Evolutionary conservation across 2,329 filamentous ascomycete species (phyloP).

Genomic region (Lasiodiplodia hormozganensis): DNA sequence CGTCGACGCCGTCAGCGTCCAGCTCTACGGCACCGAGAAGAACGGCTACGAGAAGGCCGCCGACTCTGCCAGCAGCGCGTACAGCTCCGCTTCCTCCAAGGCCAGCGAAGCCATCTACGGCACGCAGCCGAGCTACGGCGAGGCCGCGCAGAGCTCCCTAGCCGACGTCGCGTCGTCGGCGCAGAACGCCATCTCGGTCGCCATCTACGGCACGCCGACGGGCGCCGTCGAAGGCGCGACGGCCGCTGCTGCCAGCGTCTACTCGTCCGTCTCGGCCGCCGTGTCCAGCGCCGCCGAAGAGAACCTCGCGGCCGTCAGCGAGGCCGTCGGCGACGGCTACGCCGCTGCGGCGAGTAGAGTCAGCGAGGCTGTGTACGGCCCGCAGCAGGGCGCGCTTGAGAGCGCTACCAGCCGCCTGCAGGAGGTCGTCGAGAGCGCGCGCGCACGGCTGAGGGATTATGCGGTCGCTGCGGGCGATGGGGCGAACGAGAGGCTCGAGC

Average conservation of each 20-base stretch:
- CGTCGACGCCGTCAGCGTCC: slow-evolving; percentile 64
- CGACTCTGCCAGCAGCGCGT: slow-evolving; percentile 60
- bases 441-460: slow-evolving; percentile 50
- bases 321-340: slow-evolving; percentile 37
- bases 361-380: slow-evolving; percentile 57
- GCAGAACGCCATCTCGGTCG: slow-evolving; percentile 61
- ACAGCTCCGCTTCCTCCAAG: slow-evolving; percentile 57
- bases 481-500: slow-evolving; percentile 39
- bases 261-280: slow-evolving; percentile 50
- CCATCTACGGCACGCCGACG: slow-evolving; percentile 63
- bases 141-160: slow-evolving; percentile 61
- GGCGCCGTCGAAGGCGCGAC: slow-evolving; percentile 52
- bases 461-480: slow-evolving; percentile 43
- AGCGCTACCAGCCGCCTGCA: slow-evolving; percentile 51
- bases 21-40: slow-evolving; percentile 64
- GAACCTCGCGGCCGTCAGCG: slow-evolving; percentile 35
- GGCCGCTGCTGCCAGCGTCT: slow-evolving; percentile 52
- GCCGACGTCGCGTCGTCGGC: slow-evolving; percentile 62
- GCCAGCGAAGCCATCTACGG: slow-evolving; percentile 64
- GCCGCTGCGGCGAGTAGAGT: slow-evolving; percentile 40
- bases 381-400: slow-evolving; percentile 54
- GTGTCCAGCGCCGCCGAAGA: slow-evolving; percentile 53
- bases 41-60: slow-evolving; percentile 62
- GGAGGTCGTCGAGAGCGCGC: slow-evolving; percentile 53
- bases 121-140: slow-evolving; percentile 58